Evolutionary conservation across 2,329 filamentous ascomycete species (phyloP).

Genomic region (Truncatella angustata): DNA sequence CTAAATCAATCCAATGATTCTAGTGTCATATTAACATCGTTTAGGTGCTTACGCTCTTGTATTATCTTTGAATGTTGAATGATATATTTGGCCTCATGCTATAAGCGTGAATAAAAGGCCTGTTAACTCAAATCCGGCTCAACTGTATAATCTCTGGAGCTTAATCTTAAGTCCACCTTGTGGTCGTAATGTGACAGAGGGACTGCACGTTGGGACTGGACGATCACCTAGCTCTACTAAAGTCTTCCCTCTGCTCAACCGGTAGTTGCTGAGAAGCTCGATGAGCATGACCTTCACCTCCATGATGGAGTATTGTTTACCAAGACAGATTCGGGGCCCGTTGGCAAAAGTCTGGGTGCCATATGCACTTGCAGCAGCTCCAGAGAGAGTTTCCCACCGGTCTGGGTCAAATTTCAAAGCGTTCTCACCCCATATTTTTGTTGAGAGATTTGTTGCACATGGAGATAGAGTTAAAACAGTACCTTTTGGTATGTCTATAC

Average conservation of each 20-base stretch:
- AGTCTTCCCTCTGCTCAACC: background rate
- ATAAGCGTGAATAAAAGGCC: no score
- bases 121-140: no score
- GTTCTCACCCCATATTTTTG: constrained; percentile 21
- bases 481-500: constrained; percentile 21
- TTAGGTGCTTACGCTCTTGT: no score
- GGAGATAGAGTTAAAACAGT: constrained; percentile 22
- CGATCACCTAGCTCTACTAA: background rate
- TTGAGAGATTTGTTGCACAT: constrained; percentile 16
- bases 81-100: no score
- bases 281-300: constrained; percentile 24
- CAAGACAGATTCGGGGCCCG: constrained; percentile 26
- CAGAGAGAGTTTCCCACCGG: constrained; percentile 20
- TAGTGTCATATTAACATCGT: no score
- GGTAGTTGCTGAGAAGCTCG: background rate
- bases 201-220: background rate
- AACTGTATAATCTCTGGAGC: background rate
- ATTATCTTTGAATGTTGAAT: no score
- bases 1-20: no score
- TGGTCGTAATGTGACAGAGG: background rate
- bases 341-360: constrained; percentile 25
- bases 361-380: constrained; percentile 26
- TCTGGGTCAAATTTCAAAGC: constrained; percentile 19
- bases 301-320: constrained; percentile 20
- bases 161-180: background rate